A percentile compares a stretch with the other conserved stretches of the same genome.
These are phyloP conservation scores for Boletus barrowsii DNA, from an alignment of 768 basidiomycete species.

Conservation along the genomic window DNA sequence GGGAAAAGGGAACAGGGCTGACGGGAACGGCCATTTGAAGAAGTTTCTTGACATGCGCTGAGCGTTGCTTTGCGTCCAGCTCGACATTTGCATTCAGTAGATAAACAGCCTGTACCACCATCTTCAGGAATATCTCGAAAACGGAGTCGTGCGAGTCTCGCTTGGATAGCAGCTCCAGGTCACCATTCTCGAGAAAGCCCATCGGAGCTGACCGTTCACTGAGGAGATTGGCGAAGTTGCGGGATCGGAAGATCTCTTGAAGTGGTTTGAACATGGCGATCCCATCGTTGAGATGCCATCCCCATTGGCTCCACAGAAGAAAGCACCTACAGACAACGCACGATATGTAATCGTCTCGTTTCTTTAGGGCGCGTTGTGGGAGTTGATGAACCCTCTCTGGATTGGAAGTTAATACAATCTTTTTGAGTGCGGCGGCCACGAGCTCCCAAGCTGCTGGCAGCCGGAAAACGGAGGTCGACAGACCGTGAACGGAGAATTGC, in stretches of 20 bases:
- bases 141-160: conserved; percentile 61
- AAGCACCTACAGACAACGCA: conserved; percentile 71
- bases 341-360: conserved; percentile 69
- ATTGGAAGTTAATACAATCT: conserved; percentile 54
- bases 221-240: conserved; percentile 71
- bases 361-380: conserved; percentile 38
- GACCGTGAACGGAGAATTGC: conserved; percentile 66
- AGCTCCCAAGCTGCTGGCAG: conserved; percentile 67
- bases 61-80: conserved; percentile 33
- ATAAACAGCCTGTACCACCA: conserved; percentile 62
- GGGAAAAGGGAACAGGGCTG: conserved; percentile 62
- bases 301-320: conserved; percentile 70
- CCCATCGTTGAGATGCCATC: conserved; percentile 64
- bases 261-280: conserved; percentile 60
- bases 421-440: conserved; percentile 53
- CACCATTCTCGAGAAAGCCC: conserved; percentile 56
- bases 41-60: conserved; percentile 58
- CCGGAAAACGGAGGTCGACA: conserved; percentile 35
- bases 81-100: conserved; percentile 33
- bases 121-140: conserved; percentile 77
- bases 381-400: conserved; percentile 40
- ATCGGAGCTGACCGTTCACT: conserved; percentile 66
- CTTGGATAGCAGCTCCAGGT: conserved; percentile 51
- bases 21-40: conserved; percentile 72
- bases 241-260: conserved; percentile 69